Conservation (phyloP, 495 filamentous ascomycete species). For the Hypoxylon fuscum region DNA sequence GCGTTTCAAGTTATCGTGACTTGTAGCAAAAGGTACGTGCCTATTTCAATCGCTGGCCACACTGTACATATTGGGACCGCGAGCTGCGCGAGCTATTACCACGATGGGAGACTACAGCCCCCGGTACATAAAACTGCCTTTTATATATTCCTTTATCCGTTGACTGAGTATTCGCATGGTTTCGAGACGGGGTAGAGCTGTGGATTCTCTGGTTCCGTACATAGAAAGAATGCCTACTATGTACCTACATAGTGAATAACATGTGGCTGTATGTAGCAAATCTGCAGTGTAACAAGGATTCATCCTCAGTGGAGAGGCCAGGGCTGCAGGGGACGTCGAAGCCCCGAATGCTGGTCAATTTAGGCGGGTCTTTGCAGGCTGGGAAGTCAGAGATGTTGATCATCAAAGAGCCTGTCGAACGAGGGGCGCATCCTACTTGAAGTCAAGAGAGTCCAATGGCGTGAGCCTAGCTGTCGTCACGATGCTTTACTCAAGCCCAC, state of each 20-base stretch:
- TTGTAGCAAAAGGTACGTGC: conserved; percentile 30
- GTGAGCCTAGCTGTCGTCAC: conserved; percentile 24
- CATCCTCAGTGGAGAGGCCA: conserved; percentile 38
- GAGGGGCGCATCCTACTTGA: conserved; percentile 34
- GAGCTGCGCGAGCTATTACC: conserved; percentile 12
- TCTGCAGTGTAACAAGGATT: conserved; percentile 43
- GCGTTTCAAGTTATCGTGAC: conserved; percentile 4
- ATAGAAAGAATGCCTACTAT: neutral
- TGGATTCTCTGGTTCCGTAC: conserved; percentile 28
- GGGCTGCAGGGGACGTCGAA: conserved; percentile 20
- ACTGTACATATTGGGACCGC: too few relatives aligned
- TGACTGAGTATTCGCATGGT: conserved; percentile 27
- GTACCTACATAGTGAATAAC: too few relatives aligned
- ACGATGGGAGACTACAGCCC: conserved; percentile 9
- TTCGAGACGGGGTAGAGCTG: conserved; percentile 25
- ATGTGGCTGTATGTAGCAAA: conserved; percentile 32
- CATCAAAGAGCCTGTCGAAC: conserved; percentile 24
- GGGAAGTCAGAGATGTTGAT: conserved; percentile 35
- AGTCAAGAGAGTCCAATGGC: conserved; percentile 32
- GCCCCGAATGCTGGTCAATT: conserved; percentile 32
- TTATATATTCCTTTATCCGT: conserved; percentile 32
- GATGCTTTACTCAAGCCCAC: conserved; percentile 32
- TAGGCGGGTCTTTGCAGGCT: conserved; percentile 23
- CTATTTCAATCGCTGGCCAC: neutral
- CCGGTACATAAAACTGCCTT: conserved; percentile 29